phyloP scores from a whole-genome alignment of 257 asterid genomes.

The Cordia subcordata region DNA sequence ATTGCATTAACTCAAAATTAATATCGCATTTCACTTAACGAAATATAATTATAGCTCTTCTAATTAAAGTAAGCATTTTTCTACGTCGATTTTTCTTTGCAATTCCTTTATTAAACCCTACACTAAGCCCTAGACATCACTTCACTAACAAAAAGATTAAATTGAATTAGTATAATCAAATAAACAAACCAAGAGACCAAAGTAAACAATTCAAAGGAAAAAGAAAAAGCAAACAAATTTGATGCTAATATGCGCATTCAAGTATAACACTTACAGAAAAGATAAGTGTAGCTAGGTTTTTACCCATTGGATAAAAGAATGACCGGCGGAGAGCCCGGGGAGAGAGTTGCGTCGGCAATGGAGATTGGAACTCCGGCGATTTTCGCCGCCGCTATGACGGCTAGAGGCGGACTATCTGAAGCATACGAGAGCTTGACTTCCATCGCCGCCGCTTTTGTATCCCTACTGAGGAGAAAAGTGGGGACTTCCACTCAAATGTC shows the following conservation, averaged over 20 bases:
- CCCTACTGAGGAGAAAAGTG: background rate
- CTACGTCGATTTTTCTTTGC: background rate
- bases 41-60: background rate
- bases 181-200: background rate
- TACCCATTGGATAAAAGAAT: constrained; percentile 55
- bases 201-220: background rate
- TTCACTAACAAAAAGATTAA: no score
- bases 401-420: constrained; percentile 67
- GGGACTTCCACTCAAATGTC: no score
- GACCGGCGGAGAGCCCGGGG: constrained; percentile 53
- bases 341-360: constrained; percentile 31
- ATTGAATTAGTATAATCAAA: background rate
- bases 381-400: constrained; percentile 71
- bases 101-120: background rate
- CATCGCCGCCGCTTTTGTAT: constrained; percentile 21
- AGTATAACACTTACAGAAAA: no score
- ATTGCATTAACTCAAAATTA: no score
- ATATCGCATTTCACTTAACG: background rate
- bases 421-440: constrained; percentile 40
- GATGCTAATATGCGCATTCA: background rate
- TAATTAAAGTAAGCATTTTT: background rate
- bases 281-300: constrained; percentile 1
- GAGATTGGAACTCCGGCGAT: constrained; percentile 43
- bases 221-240: background rate
- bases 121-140: no score